Percentiles rank a stretch among this genome's conserved stretches.
Conservation (phyloP, 495 filamentous ascomycete genomes). For the Umbilicaria muhlenbergii region DNA sequence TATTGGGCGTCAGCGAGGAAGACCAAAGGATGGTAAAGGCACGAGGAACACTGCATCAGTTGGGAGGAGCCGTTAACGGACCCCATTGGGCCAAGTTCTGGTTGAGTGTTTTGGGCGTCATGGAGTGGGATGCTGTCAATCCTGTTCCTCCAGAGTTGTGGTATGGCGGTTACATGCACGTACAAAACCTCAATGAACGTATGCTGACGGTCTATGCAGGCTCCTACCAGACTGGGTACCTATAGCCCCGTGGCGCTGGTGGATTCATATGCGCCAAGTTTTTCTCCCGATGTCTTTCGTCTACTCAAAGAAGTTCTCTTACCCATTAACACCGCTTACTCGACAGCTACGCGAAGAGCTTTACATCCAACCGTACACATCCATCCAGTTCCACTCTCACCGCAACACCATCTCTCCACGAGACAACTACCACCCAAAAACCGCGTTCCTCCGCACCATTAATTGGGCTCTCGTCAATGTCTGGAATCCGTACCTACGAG, state of each 20-base stretch:
- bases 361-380: conserved; percentile 63
- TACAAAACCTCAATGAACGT: conserved; percentile 2
- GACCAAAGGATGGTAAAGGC: conserved; percentile 80
- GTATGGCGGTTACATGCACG: conserved; percentile 22
- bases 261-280: conserved; percentile 92
- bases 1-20: conserved; percentile 81
- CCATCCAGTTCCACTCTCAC: conserved; percentile 59
- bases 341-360: conserved; percentile 65
- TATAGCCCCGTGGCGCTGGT: conserved; percentile 92
- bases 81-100: conserved; percentile 97
- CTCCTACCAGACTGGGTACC: conserved; percentile 92
- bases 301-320: conserved; percentile 62
- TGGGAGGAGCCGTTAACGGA: conserved; percentile 70
- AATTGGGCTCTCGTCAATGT: conserved; percentile 66
- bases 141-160: conserved; percentile 87
- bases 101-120: conserved; percentile 69
- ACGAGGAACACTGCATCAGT: conserved; percentile 60
- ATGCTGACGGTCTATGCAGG: conserved; percentile 17
- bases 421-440: conserved; percentile 92
- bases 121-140: conserved; percentile 84
- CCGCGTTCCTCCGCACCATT: conserved; percentile 57
- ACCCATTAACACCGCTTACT: conserved; percentile 55
- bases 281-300: conserved; percentile 86
- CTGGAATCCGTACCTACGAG: conserved; percentile 59
- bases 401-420: conserved; percentile 64